Evolutionary conservation across 2,329 filamentous ascomycete genomes (phyloP).

Genomic region (Stylonectria norvegica): DNA sequence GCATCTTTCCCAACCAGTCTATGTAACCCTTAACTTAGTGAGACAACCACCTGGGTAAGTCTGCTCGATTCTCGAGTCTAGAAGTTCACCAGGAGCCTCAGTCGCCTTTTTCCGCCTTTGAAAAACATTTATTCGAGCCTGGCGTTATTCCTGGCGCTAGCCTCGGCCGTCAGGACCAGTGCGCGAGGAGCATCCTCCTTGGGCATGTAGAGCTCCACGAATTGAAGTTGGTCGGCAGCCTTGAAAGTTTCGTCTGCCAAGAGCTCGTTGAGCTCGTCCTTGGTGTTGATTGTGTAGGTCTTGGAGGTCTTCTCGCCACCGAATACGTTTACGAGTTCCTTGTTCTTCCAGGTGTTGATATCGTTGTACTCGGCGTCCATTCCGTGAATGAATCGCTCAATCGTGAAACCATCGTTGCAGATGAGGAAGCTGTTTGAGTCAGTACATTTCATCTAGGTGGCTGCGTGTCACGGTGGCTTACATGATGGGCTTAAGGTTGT

Average conservation of each 20-base stretch:
- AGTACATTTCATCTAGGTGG: slow-evolving; percentile 9
- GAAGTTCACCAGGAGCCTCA: neutral
- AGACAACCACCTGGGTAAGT: neutral
- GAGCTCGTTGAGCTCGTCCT: slow-evolving; percentile 63
- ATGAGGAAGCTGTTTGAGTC: slow-evolving; percentile 62
- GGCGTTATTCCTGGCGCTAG: slow-evolving; percentile 66
- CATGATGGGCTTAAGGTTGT: slow-evolving; percentile 72
- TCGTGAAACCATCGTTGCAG: slow-evolving; percentile 85
- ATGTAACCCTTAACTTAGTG: neutral
- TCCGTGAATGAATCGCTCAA: slow-evolving; percentile 85
- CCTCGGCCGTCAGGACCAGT: slow-evolving; percentile 66
- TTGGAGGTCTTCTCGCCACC: slow-evolving; percentile 59
- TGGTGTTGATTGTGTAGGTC: slow-evolving; percentile 66
- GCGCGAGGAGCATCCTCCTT: slow-evolving; percentile 72
- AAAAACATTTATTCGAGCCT: slow-evolving; percentile 31
- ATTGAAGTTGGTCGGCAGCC: slow-evolving; percentile 53
- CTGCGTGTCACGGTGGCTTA: slow-evolving; percentile 38
- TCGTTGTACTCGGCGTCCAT: slow-evolving; percentile 80
- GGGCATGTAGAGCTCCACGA: slow-evolving; percentile 80
- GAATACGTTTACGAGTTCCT: slow-evolving; percentile 64
- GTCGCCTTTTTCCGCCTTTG: neutral
- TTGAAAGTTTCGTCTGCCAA: slow-evolving; percentile 64
- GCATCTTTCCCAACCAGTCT: neutral
- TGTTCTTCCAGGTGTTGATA: slow-evolving; percentile 71
- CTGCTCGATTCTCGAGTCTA: neutral